Percentiles rank a stretch among this genome's conserved stretches.
These are phyloP conservation scores for Cryptosporidium sp. DNA, from an alignment of 169 alveolate genomes.

Conservation along the genomic window DNA sequence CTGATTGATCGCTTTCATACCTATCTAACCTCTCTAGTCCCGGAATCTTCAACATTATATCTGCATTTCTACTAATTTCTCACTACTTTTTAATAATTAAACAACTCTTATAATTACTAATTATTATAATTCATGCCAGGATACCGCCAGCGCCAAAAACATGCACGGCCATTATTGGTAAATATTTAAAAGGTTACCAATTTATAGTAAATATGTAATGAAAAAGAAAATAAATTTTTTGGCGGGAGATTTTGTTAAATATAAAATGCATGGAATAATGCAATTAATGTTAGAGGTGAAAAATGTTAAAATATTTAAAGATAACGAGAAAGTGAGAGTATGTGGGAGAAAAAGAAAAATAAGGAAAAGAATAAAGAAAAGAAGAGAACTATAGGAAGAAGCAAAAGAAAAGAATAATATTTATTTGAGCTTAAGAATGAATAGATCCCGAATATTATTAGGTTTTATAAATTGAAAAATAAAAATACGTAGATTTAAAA, in stretches of 20 bases:
- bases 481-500: too few relatives aligned
- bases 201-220: too few relatives aligned
- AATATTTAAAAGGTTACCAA: too few relatives aligned
- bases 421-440: too few relatives aligned
- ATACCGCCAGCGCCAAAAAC: slow-evolving; percentile 29
- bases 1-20: background rate
- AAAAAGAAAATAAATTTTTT: background rate
- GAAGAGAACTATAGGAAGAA: too few relatives aligned
- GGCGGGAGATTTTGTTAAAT: background rate
- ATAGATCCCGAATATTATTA: too few relatives aligned
- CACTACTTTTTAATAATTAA: background rate
- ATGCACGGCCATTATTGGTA: background rate
- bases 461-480: too few relatives aligned
- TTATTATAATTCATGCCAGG: background rate
- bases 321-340: too few relatives aligned
- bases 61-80: background rate
- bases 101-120: background rate
- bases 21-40: slow-evolving; percentile 47
- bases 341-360: too few relatives aligned
- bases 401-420: too few relatives aligned
- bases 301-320: background rate
- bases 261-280: background rate
- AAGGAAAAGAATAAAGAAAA: too few relatives aligned
- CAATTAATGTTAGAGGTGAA: background rate
- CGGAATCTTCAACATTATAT: slow-evolving; percentile 45